Conservation (phyloP, 345 rosid species). For the Hibiscus tridactylites region DNA sequence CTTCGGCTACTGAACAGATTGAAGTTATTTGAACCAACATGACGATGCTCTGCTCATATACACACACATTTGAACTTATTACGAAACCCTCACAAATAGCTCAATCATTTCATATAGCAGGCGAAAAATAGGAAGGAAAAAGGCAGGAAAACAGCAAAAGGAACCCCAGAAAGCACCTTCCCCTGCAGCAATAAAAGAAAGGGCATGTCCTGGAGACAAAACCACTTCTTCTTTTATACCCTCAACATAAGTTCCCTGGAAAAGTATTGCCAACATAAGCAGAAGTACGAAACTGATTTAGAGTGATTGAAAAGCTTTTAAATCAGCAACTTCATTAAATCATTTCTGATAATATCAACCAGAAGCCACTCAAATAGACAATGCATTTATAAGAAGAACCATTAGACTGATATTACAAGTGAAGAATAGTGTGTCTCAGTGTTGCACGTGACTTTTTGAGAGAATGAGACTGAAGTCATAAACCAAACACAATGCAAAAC, state of each 20-base stretch:
- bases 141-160: not conserved
- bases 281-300: not conserved
- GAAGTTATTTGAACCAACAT: constrained; percentile 98
- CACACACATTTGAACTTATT: constrained; percentile 13
- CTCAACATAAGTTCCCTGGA: constrained; percentile 96
- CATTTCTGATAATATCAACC: not conserved
- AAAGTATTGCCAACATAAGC: constrained; percentile 7
- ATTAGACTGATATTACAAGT: not conserved
- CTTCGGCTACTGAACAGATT: constrained; percentile 97
- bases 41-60: constrained; percentile 83
- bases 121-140: constrained; percentile 1
- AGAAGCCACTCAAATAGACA: not conserved
- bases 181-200: constrained; percentile 98
- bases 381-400: not conserved
- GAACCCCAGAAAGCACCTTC: constrained; percentile 52
- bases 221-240: constrained; percentile 99
- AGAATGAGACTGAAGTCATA: not conserved
- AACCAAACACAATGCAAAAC: not conserved
- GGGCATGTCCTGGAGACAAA: constrained; percentile 95
- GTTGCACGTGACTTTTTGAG: not conserved
- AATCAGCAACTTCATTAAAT: not conserved
- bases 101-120: not conserved
- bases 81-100: not conserved
- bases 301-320: not conserved
- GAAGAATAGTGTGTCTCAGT: not conserved